These are phyloP conservation scores for Cruciata laevipes DNA, from an alignment of 257 asterid species.

Conservation along the genomic window DNA sequence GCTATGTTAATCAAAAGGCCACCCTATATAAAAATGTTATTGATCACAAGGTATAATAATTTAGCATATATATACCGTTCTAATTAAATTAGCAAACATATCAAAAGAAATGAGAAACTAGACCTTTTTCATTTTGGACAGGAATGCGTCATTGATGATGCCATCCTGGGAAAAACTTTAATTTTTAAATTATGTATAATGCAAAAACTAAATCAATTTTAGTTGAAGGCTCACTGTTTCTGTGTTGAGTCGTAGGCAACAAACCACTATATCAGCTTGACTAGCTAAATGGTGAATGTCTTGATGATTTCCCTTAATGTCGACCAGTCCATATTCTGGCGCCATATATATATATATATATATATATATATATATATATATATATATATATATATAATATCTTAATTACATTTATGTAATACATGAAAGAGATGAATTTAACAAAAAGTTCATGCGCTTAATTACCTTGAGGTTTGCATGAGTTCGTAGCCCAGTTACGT, in stretches of 20 bases:
- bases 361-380: too few relatives aligned
- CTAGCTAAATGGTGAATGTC: slow-evolving; percentile 64
- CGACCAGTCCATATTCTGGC: slow-evolving; percentile 48
- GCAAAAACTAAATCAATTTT: too few relatives aligned
- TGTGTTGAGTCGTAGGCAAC: slow-evolving; percentile 72
- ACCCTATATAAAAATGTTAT: slow-evolving; percentile 40
- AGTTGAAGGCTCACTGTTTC: slow-evolving; percentile 59
- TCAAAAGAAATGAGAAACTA: not conserved
- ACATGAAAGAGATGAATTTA: too few relatives aligned
- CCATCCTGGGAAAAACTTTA: slow-evolving; percentile 89
- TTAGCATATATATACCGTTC: not conserved
- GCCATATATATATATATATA: too few relatives aligned
- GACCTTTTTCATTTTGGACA: slow-evolving; percentile 93
- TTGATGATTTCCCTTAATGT: slow-evolving; percentile 69
- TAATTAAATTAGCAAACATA: not conserved
- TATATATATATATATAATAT: too few relatives aligned
- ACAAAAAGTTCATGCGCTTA: too few relatives aligned
- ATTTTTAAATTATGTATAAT: too few relatives aligned
- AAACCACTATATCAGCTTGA: slow-evolving; percentile 74
- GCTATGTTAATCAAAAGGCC: slow-evolving; percentile 66
- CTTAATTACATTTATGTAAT: too few relatives aligned
- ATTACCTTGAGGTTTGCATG: slow-evolving; percentile 37
- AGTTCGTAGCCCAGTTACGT: slow-evolving; percentile 81
- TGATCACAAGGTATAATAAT: not conserved
- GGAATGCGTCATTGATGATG: slow-evolving; percentile 51